phyloP scores from a whole-genome alignment of 495 filamentous ascomycete species.

The Thermothielavioides terrestris region DNA sequence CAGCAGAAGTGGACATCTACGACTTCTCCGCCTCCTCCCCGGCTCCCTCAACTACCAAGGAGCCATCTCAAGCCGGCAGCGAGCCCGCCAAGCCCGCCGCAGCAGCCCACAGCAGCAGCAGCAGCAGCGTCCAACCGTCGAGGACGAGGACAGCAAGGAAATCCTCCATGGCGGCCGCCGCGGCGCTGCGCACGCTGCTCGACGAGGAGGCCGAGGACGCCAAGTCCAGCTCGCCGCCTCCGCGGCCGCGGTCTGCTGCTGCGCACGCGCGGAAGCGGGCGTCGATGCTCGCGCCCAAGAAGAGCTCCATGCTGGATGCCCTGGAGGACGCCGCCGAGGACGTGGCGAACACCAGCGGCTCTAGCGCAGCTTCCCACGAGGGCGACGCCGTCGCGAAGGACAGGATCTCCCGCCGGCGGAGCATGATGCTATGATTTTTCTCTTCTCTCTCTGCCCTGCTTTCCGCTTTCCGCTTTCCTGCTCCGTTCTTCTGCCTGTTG shows the following conservation, averaged over 20 bases:
- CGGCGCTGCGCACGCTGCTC: conserved; percentile 7
- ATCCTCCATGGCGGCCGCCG: conserved; percentile 16
- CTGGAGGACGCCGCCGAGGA: neutral
- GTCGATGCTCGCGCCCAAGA: conserved; percentile 33
- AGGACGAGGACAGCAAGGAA: conserved; percentile 5
- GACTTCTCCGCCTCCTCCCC: conserved; percentile 30
- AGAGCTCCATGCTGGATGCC: conserved; percentile 14
- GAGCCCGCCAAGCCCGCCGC: conserved; percentile 6
- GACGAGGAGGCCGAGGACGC: conserved; percentile 8
- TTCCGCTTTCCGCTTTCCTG: too few species aligned
- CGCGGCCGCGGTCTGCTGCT: conserved; percentile 12
- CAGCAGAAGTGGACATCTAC: conserved; percentile 24
- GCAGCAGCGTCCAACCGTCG: neutral
- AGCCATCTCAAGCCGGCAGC: neutral
- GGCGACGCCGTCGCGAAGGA: conserved; percentile 4
- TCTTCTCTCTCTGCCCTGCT: neutral
- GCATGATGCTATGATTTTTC: conserved; percentile 49
- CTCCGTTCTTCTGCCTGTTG: neutral
- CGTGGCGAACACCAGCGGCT: conserved; percentile 1
- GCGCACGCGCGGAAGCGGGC: conserved; percentile 26
- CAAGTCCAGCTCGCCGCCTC: neutral
- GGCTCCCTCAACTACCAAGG: neutral
- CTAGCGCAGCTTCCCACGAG: conserved; percentile 11
- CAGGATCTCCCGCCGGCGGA: conserved; percentile 35
- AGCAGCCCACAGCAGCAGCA: neutral